Conservation (phyloP, 176 grass and related monocot genomes). For the Alopecurus myosuroides region DNA sequence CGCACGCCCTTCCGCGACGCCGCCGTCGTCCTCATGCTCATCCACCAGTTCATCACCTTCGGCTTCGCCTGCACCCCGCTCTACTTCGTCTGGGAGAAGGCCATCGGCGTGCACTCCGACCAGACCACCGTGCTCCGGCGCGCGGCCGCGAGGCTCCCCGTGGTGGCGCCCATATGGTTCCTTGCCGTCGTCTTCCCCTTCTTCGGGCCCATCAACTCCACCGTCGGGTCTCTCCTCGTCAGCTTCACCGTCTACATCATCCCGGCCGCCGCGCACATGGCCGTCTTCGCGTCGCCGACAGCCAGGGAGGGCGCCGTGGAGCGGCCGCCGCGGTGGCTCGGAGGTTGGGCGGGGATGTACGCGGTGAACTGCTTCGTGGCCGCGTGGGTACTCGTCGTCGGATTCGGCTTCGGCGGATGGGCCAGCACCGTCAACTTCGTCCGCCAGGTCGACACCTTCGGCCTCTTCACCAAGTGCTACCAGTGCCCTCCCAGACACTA, state of each 20-base stretch:
- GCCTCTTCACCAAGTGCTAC: slow-evolving; percentile 98
- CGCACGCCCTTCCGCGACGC: slow-evolving; percentile 60
- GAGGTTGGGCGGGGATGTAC: slow-evolving; percentile 68
- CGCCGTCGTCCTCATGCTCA: slow-evolving; percentile 85
- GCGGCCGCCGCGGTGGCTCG: slow-evolving; percentile 53
- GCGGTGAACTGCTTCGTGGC: slow-evolving; percentile 71
- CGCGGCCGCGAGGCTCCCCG: slow-evolving; percentile 50
- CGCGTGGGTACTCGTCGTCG: slow-evolving; percentile 82
- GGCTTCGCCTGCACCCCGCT: slow-evolving; percentile 95
- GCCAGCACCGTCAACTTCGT: slow-evolving; percentile 90
- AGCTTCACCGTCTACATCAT: slow-evolving; percentile 99
- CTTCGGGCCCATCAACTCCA: slow-evolving; percentile 95
- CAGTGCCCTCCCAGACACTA: slow-evolving; percentile 84
- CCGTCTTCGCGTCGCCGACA: slow-evolving; percentile 55
- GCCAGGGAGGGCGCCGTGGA: slow-evolving; percentile 96
- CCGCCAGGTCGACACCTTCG: slow-evolving; percentile 68
- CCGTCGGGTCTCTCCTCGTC: slow-evolving; percentile 84
- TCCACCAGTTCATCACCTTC: slow-evolving; percentile 97
- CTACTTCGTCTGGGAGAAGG: slow-evolving; percentile 98
- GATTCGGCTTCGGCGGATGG: slow-evolving; percentile 93
- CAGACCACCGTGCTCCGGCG: slow-evolving; percentile 35
- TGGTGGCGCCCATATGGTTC: slow-evolving; percentile 91
- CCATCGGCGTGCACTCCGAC: slow-evolving; percentile 59
- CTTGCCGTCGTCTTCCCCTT: slow-evolving; percentile 92
- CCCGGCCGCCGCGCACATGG: slow-evolving; percentile 82